Evolutionary conservation across 331 rosid species (phyloP), one percentile per base, ranked within the genome.

Genomic region (Cydonia oblonga): DNA sequence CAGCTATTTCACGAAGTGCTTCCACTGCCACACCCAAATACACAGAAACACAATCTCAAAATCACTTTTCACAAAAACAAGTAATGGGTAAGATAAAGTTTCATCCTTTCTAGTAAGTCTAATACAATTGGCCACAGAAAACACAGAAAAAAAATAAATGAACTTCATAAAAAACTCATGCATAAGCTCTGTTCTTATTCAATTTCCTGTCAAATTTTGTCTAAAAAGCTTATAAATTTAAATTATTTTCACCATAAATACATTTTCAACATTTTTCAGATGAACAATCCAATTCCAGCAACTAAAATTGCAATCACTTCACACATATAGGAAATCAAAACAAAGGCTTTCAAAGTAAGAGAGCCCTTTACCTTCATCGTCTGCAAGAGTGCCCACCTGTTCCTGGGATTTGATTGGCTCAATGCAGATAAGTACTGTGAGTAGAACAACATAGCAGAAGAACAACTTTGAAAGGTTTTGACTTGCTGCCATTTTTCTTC

Each of bases 1-100:
- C 25, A 40, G 74, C 82, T 46, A 81, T 77, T 73, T 77, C 85
- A 19, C 28, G 51, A n/a, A 81, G 78, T 15, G 79, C 74, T 2
- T 73, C 24, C 79, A 73, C 82, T 81, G 66, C 74, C 73, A 73
- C 22, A 49, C 6, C 49, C 76, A 64, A 15, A 61, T 33, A 12
- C 22, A 52, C 67, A 61, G 29, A 20, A 4, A 23, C 49, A 70
- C 18, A 30, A 53, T 38, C 28, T 32, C 53, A 56, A n/a, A 19
- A 40, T 40, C 46, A 40, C 46, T 7, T n/a, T 51, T 35, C 29
- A 18, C n/a, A 33, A 46, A 68, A 12, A 30, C 14, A 10, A 68
- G 46, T 26, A 68, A 23, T 19, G 62, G 46, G 61, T 68, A 46
- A 46, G 42, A 10, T 68, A 68, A 68, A 49, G 61, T 7, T 52